Percentiles rank a stretch among this genome's conserved stretches.
Evolutionary conservation across 305 asterid species (phyloP).

Genomic region (Fraxinus xanthoxyloides): DNA sequence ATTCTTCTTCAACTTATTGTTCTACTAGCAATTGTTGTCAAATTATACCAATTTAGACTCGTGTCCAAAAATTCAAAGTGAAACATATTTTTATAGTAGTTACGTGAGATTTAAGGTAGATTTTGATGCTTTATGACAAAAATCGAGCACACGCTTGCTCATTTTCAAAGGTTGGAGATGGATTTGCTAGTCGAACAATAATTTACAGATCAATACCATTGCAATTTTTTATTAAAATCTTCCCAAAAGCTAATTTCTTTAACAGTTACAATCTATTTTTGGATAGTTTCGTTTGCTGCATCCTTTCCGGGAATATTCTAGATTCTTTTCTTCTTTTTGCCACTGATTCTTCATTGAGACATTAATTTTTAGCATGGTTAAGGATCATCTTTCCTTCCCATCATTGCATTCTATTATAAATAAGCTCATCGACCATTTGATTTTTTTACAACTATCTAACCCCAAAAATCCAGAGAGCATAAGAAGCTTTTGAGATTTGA

Average conservation of each 20-base stretch:
- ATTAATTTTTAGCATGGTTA: background rate
- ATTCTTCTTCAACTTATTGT: background rate
- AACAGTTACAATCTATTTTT: background rate
- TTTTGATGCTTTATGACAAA: too few species aligned
- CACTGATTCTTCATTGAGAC: background rate
- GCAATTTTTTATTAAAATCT: too few species aligned
- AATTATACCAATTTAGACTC: too few species aligned
- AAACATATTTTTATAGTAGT: too few species aligned
- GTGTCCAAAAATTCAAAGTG: too few species aligned
- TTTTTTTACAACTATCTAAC: background rate
- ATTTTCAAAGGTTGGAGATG: too few species aligned
- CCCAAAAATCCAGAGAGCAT: background rate
- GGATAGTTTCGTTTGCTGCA: background rate
- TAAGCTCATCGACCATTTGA: background rate
- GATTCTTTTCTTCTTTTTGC: background rate
- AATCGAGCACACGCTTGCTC: too few species aligned
- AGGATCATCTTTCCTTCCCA: background rate
- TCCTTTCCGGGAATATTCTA: background rate
- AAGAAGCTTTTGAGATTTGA: background rate
- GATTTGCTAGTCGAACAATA: too few species aligned
- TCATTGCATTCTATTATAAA: background rate
- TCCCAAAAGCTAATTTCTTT: background rate
- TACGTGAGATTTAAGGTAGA: too few species aligned
- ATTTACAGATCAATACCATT: too few species aligned
- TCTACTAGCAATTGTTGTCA: background rate